phyloP scores from a whole-genome alignment of 495 filamentous ascomycete species.

The Talaromyces liani region DNA sequence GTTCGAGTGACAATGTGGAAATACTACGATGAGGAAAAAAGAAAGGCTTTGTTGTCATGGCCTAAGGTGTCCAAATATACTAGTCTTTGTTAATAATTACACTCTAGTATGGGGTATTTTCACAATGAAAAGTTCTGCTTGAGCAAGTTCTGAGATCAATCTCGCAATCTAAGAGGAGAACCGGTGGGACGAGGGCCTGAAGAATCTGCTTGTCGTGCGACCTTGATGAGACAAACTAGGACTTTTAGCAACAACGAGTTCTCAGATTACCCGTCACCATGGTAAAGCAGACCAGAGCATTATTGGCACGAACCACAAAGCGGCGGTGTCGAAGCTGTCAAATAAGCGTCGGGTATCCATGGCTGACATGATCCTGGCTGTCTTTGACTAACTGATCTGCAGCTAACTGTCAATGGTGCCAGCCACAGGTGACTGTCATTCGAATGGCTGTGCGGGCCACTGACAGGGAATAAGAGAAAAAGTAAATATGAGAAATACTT shows the following conservation, averaged over 20 bases:
- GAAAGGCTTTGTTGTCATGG: background rate
- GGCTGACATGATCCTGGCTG: background rate
- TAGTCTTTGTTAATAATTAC: background rate
- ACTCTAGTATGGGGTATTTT: background rate
- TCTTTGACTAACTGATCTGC: background rate
- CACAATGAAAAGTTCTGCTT: background rate
- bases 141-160: background rate
- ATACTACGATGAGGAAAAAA: background rate
- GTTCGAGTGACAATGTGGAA: background rate
- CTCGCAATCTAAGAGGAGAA: background rate
- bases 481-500: background rate
- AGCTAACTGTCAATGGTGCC: conserved; percentile 2
- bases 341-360: background rate
- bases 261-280: background rate
- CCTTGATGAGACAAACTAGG: background rate
- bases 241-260: background rate
- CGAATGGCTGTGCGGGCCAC: background rate
- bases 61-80: background rate
- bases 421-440: background rate
- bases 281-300: background rate
- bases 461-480: background rate
- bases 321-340: conserved; percentile 5
- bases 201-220: background rate
- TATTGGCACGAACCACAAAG: background rate
- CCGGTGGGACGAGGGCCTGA: background rate